phyloP scores from a whole-genome alignment of 75 land plant species.

The Larix kaempferi region DNA sequence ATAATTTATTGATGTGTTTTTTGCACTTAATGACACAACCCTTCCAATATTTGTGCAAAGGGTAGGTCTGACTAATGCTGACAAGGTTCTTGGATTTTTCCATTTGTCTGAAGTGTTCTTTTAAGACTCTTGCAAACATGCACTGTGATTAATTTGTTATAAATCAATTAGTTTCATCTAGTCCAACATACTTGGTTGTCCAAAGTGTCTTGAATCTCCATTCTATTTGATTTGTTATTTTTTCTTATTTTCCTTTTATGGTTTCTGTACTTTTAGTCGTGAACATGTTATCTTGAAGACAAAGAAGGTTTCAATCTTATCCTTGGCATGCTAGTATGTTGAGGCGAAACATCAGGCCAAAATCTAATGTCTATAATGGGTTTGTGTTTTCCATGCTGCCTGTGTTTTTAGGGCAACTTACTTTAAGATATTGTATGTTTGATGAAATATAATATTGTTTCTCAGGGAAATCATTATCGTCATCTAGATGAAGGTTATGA shows the following conservation, averaged over 20 bases:
- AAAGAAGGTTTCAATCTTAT: background rate
- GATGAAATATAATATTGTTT: background rate
- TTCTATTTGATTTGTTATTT: no score
- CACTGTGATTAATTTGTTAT: slow-evolving; percentile 1
- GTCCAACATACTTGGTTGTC: no score
- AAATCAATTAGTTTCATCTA: background rate
- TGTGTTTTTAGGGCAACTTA: background rate
- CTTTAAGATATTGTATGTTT: background rate
- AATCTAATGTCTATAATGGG: background rate
- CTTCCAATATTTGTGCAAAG: background rate
- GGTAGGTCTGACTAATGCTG: background rate
- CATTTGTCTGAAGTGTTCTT: background rate
- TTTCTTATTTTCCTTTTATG: no score
- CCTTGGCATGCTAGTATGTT: background rate
- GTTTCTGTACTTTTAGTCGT: no score
- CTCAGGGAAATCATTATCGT: slow-evolving; percentile 44
- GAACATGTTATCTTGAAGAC: background rate
- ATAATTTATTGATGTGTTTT: no score
- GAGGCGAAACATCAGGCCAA: background rate
- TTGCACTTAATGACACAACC: background rate
- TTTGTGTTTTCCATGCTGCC: background rate
- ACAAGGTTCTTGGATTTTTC: background rate
- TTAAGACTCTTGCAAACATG: background rate
- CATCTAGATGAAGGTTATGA: slow-evolving; percentile 54
- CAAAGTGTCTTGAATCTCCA: no score